Evolutionary conservation across 176 grass and related monocot genomes (phyloP), one percentile per base, ranked within the genome.

Genomic region (Oryza glaberrima): DNA sequence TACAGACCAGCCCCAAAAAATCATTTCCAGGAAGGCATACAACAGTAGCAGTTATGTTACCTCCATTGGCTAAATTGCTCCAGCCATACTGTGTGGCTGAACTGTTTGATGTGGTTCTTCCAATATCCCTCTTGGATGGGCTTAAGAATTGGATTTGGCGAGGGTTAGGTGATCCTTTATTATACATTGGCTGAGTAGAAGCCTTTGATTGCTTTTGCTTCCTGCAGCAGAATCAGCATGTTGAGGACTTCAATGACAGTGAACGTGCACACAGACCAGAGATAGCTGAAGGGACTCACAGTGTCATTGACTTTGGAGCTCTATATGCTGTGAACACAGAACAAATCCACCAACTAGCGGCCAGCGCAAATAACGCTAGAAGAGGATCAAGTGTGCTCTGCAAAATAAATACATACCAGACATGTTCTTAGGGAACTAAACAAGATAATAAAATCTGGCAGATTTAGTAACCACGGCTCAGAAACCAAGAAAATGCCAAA

Each of bases 301-400:
- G 22, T 75, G 12, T 43, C 25, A 16, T 70, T 64, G n/a, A 38
- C 32, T 65, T 90, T 54, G 69, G 63, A 70, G 69, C 64, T 75
- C 75, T 74, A 16, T 75, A 83, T 86, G 68, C 61, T 52, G 83
- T 83, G 65, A 93, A 69, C 67, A 92, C 79, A 69, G 70, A 90
- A 79, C 93, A 92, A 43, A 88, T 65, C 79, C 78, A 90, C 89
- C 91, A 98, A 87, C 63, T 81, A 77, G 79, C 84, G 78, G 63
- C 87, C 40, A 94, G 65, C 73, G 85, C 81, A 81, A 71, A 77
- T 65, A 92, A 77, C 74, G 91, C 93, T 61, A 98, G 78, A 88
- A 90, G 81, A 88, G 90, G 81, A 80, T 98, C 96, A 69, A 89
- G 83, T 47, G 96, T 94, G 84, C 96, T 98, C 96, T 98, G 72